These are phyloP conservation scores for Scleroderma bovista DNA, from an alignment of 768 basidiomycete species.

Conservation along the genomic window DNA sequence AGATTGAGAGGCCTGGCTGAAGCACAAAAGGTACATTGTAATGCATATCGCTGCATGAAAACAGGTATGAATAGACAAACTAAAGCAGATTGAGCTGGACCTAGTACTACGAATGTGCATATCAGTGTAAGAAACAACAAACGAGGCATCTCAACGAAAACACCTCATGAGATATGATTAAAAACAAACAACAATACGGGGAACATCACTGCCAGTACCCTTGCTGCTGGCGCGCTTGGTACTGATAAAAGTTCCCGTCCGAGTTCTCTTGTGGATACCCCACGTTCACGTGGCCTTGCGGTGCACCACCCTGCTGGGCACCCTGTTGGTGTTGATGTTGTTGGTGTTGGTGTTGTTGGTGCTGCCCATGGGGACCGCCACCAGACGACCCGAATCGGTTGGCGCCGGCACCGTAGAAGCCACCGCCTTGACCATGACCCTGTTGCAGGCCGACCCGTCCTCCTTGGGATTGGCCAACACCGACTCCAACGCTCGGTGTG, in stretches of 20 bases:
- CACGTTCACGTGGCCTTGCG: conserved; percentile 33
- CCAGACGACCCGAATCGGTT: conserved; percentile 40
- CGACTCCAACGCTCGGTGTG: conserved; percentile 39
- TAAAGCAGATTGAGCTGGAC: no score
- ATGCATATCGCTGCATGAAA: not conserved
- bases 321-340: conserved; percentile 24
- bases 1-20: no score
- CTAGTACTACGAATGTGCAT: not conserved
- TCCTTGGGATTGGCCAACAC: conserved; percentile 35
- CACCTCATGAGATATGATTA: not conserved
- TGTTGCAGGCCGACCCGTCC: conserved; percentile 42
- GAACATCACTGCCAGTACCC: conserved; percentile 47
- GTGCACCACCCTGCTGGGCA: conserved; percentile 8
- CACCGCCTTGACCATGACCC: conserved; percentile 39
- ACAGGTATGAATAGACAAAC: not conserved
- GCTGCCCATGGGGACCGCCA: conserved; percentile 40
- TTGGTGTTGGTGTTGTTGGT: conserved; percentile 28
- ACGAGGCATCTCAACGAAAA: not conserved
- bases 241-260: conserved; percentile 67
- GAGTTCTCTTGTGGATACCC: conserved; percentile 50
- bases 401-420: conserved; percentile 30
- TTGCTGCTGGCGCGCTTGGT: conserved; percentile 62
- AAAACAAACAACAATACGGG: not conserved
- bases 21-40: no score
- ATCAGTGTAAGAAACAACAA: not conserved